Conservation (phyloP, 441 rosid species). For the Gossypium davidsonii region DNA sequence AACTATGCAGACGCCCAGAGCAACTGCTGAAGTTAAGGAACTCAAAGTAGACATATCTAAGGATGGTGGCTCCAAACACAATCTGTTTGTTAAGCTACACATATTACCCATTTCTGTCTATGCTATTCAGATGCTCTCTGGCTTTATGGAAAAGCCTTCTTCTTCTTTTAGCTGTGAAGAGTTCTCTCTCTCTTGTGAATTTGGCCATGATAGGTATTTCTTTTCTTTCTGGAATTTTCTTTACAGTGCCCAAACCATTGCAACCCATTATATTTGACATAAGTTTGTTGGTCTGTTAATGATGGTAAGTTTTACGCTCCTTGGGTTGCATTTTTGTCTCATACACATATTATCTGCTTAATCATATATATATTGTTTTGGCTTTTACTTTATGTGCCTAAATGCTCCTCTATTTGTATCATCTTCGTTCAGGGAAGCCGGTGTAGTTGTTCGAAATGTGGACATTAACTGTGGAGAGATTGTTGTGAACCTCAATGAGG, state of each 20-base stretch:
- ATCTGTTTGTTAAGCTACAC: slow-evolving; percentile 60
- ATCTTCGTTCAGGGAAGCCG: slow-evolving; percentile 60
- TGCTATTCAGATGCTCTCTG: slow-evolving; percentile 38
- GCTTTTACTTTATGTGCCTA: slow-evolving; percentile 16
- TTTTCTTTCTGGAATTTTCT: not conserved
- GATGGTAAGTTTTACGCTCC: not conserved
- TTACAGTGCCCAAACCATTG: slow-evolving; percentile 16
- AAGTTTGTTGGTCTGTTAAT: not conserved
- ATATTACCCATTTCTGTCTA: slow-evolving; percentile 62
- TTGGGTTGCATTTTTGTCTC: not conserved
- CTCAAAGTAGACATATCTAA: slow-evolving; percentile 68
- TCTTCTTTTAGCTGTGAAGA: slow-evolving; percentile 78
- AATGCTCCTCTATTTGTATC: slow-evolving; percentile 13
- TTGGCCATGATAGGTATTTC: slow-evolving; percentile 79
- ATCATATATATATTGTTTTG: slow-evolving; percentile 12
- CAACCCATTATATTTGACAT: slow-evolving; percentile 5
- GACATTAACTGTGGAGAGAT: slow-evolving; percentile 73
- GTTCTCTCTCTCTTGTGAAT: slow-evolving; percentile 72
- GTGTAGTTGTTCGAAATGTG: slow-evolving; percentile 61
- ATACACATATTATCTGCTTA: slow-evolving; percentile 5
- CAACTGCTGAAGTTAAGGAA: slow-evolving; percentile 67
- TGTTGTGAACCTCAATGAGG: slow-evolving; percentile 63
- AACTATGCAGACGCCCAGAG: slow-evolving; percentile 66
- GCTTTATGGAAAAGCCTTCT: slow-evolving; percentile 47
- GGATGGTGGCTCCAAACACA: slow-evolving; percentile 70